phyloP scores from a whole-genome alignment of 331 rosid species.

The Cydonia oblonga region DNA sequence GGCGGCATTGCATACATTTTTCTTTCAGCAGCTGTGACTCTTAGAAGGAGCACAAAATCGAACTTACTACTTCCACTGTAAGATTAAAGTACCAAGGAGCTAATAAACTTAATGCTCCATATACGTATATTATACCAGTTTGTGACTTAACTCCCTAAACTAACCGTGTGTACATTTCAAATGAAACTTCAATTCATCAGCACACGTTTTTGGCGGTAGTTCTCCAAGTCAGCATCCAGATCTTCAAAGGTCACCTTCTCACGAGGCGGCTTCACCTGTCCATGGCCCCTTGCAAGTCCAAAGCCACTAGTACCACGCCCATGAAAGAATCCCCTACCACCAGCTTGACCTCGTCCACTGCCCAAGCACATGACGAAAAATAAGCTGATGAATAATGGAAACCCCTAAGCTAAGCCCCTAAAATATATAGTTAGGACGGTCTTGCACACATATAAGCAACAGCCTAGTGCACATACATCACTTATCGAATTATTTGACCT shows the following conservation, averaged over 20 bases:
- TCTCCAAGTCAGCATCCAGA: constrained; percentile 38
- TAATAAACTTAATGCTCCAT: not conserved
- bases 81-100: not conserved
- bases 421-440: too few species aligned
- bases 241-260: constrained; percentile 20
- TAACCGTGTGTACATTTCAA: not conserved
- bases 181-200: not conserved
- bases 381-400: not conserved
- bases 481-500: not conserved
- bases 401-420: too few species aligned
- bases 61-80: not conserved
- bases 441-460: not conserved
- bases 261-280: constrained; percentile 5
- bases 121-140: not conserved
- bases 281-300: constrained; percentile 16
- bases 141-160: not conserved
- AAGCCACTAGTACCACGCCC: not conserved
- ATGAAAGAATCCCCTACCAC: not conserved
- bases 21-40: not conserved
- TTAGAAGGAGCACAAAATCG: not conserved
- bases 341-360: constrained; percentile 10
- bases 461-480: not conserved
- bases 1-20: not conserved
- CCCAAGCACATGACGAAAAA: not conserved
- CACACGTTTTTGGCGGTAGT: constrained; percentile 27